These are phyloP conservation scores for Calonectria pseudoturangicola DNA, from an alignment of 2,329 filamentous ascomycete genomes.

Conservation along the genomic window DNA sequence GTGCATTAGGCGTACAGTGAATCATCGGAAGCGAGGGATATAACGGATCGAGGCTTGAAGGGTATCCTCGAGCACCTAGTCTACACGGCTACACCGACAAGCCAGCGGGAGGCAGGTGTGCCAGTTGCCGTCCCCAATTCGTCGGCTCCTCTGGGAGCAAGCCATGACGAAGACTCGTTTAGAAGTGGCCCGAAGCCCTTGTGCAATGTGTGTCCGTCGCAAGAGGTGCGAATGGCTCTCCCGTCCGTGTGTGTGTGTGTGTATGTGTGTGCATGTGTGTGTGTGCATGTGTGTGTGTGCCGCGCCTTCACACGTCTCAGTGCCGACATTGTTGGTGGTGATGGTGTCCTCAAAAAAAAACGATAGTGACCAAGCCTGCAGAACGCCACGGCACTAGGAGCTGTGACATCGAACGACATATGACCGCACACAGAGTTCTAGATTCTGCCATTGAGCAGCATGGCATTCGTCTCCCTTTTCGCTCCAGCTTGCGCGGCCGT, in stretches of 20 bases:
- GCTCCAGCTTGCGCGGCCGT: neutral
- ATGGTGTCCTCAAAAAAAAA: neutral
- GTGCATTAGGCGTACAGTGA: neutral
- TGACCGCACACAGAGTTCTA: slow-evolving; percentile 5
- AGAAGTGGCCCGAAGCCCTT: neutral
- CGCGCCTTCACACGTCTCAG: too few relatives aligned
- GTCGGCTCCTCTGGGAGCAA: neutral
- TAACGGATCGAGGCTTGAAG: neutral
- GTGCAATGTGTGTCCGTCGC: neutral
- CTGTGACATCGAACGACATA: slow-evolving; percentile 8
- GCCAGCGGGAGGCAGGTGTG: slow-evolving; percentile 1
- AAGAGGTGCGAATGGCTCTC: too few relatives aligned
- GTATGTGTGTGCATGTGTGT: too few relatives aligned
- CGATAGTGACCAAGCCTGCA: neutral
- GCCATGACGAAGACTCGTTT: neutral
- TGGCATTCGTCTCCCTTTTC: slow-evolving; percentile 10
- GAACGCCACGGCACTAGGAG: neutral
- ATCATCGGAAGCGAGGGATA: slow-evolving; percentile 1
- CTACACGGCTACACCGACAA: slow-evolving; percentile 4
- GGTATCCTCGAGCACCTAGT: neutral
- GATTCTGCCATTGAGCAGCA: slow-evolving; percentile 1
- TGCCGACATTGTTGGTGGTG: neutral
- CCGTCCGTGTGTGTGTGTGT: too few relatives aligned
- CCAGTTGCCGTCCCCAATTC: neutral
- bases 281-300: too few relatives aligned